phyloP scores from a whole-genome alignment of 129 eudicot genomes.

The Lactuca saligna region DNA sequence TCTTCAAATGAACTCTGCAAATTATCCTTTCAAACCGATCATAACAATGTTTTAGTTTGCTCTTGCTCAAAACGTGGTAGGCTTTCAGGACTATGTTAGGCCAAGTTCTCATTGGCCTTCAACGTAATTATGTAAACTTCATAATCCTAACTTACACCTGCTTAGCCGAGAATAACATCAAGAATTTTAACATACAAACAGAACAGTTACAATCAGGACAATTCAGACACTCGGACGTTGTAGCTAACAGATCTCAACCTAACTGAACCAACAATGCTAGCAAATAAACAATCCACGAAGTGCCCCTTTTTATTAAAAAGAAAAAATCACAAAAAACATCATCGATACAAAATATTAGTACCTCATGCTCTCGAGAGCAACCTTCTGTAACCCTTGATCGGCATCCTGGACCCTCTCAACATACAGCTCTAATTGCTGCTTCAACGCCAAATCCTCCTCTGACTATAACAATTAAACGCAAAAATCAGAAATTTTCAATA shows the following conservation, averaged over 20 bases:
- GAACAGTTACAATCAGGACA: too few relatives aligned
- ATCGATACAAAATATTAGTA: neutral
- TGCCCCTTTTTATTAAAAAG: neutral
- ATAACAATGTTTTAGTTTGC: too few relatives aligned
- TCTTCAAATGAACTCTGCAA: too few relatives aligned
- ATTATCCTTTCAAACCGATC: too few relatives aligned
- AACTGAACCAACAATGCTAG: neutral
- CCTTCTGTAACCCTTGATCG: slow-evolving; percentile 76
- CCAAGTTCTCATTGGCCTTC: too few relatives aligned
- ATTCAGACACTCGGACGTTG: too few relatives aligned
- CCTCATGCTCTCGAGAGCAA: slow-evolving; percentile 99
- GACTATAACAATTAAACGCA: slow-evolving; percentile 45
- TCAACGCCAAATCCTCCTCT: slow-evolving; percentile 93
- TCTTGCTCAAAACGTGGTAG: too few relatives aligned
- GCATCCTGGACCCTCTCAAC: slow-evolving; percentile 90
- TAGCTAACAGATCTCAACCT: slow-evolving; percentile 11
- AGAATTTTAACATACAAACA: too few relatives aligned
- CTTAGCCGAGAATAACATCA: too few relatives aligned
- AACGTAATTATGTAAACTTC: too few relatives aligned
- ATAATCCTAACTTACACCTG: too few relatives aligned
- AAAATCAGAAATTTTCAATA: slow-evolving; percentile 6
- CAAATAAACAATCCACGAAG: neutral
- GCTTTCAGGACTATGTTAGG: too few relatives aligned
- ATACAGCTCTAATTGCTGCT: slow-evolving; percentile 88
- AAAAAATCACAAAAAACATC: neutral